Conservation (phyloP, 2,329 filamentous ascomycete genomes). For the Shiraia bambusicola region DNA sequence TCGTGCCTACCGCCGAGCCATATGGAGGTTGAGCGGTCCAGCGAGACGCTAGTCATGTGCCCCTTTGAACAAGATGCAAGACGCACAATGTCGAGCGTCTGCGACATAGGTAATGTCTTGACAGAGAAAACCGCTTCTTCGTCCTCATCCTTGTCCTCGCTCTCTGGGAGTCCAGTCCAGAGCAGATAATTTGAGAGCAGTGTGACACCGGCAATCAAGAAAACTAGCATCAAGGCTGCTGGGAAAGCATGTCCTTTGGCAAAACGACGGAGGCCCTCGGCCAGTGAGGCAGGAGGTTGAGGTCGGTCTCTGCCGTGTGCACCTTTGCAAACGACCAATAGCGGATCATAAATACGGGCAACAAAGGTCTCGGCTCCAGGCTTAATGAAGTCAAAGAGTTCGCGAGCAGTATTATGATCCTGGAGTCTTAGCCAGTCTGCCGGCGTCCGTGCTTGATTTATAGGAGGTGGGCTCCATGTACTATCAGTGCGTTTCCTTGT, state of each 20-base stretch:
- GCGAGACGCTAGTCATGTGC: constrained; percentile 66
- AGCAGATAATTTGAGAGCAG: constrained; percentile 74
- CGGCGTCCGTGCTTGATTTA: constrained; percentile 75
- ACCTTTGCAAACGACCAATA: constrained; percentile 70
- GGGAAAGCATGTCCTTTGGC: constrained; percentile 67
- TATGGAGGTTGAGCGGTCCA: constrained; percentile 68
- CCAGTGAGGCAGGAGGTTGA: constrained; percentile 51
- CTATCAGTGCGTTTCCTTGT: constrained; percentile 15
- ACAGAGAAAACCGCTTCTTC: constrained; percentile 59
- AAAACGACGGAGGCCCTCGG: constrained; percentile 53
- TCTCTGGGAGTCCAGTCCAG: constrained; percentile 59
- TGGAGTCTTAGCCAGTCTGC: constrained; percentile 75
- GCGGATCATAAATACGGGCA: constrained; percentile 71
- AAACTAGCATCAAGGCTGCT: constrained; percentile 64
- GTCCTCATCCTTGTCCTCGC: constrained; percentile 49
- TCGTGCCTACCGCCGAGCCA: constrained; percentile 51
- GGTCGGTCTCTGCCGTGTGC: constrained; percentile 63
- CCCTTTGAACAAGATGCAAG: constrained; percentile 64
- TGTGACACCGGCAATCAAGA: constrained; percentile 65
- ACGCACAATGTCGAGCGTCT: constrained; percentile 68
- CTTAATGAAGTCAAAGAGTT: constrained; percentile 75
- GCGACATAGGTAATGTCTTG: constrained; percentile 62
- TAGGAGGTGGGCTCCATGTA: constrained; percentile 52
- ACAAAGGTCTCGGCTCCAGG: constrained; percentile 70
- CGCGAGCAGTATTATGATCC: constrained; percentile 75